Evolutionary conservation across 352 stramenopile genomes (phyloP).

Genomic region (Nothophytophthora sp.): DNA sequence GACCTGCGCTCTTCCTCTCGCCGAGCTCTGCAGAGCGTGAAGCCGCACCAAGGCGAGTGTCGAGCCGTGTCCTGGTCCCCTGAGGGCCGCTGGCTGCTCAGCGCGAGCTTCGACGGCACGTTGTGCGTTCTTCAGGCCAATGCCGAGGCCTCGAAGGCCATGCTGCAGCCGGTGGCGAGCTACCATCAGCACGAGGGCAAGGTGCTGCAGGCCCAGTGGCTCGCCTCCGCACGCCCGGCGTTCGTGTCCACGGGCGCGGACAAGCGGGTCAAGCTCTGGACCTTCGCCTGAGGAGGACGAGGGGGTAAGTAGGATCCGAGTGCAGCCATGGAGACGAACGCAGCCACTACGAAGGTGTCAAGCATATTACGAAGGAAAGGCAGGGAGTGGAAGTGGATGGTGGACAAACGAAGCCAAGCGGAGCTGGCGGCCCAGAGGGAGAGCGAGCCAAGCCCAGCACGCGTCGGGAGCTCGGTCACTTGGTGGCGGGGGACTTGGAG

Average conservation of each 20-base stretch:
- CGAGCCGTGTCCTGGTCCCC: slow-evolving; percentile 63
- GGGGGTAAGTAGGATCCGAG: background rate
- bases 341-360: no score
- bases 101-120: slow-evolving; percentile 60
- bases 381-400: slow-evolving; percentile 13
- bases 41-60: slow-evolving; percentile 57
- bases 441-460: no score
- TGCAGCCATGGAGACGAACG: no score
- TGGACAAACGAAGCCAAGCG: slow-evolving; percentile 17
- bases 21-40: slow-evolving; percentile 28
- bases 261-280: slow-evolving; percentile 70
- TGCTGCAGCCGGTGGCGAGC: slow-evolving; percentile 40
- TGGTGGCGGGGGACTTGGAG: slow-evolving; percentile 77
- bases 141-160: background rate
- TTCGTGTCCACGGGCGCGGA: slow-evolving; percentile 64
- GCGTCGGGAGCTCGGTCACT: slow-evolving; percentile 27
- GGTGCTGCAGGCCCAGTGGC: slow-evolving; percentile 69
- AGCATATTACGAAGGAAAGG: no score
- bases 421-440: slow-evolving; percentile 1
- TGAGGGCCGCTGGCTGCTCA: slow-evolving; percentile 59
- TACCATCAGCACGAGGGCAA: slow-evolving; percentile 69
- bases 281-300: slow-evolving; percentile 30
- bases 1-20: slow-evolving; percentile 46
- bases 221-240: slow-evolving; percentile 46
- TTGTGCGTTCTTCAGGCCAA: slow-evolving; percentile 38